Evolutionary conservation across 768 basidiomycete genomes (phyloP).

Genomic region (Hericium rajendrae): DNA sequence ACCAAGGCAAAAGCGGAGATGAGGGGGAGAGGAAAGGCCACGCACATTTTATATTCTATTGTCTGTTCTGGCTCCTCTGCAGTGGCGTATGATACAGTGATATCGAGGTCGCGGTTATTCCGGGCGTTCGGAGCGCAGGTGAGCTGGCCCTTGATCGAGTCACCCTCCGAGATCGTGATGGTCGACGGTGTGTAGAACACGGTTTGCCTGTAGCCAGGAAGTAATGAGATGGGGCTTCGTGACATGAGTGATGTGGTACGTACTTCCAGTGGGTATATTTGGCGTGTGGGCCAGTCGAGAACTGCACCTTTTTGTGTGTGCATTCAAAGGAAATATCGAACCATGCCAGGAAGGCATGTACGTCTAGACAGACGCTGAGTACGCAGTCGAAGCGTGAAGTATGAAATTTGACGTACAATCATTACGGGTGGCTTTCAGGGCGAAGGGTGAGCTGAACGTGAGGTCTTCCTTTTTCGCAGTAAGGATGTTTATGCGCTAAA

Average conservation of each 20-base stretch:
- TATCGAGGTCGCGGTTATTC: constrained; percentile 95
- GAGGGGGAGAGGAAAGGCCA: constrained; percentile 26
- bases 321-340: constrained; percentile 95
- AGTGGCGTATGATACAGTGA: constrained; percentile 57
- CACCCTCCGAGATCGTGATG: constrained; percentile 56
- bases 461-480: constrained; percentile 96
- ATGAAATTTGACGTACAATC: constrained; percentile 57
- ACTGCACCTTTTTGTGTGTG: constrained; percentile 91
- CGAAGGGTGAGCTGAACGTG: constrained; percentile 73
- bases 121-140: constrained; percentile 81
- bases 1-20: constrained; percentile 7
- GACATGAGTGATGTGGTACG: constrained; percentile 23
- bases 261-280: constrained; percentile 97
- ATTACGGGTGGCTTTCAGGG: constrained; percentile 72
- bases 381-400: background rate
- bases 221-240: background rate
- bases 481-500: constrained; percentile 76
- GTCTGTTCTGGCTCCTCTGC: constrained; percentile 19
- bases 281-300: constrained; percentile 96
- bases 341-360: constrained; percentile 98
- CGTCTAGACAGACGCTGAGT: constrained; percentile 40
- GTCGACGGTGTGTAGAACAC: constrained; percentile 93
- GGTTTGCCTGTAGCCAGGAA: constrained; percentile 58
- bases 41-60: constrained; percentile 84
- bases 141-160: constrained; percentile 63